Evolutionary conservation across 2,329 filamentous ascomycete species (phyloP), one percentile per base, ranked within the genome.

Genomic region (Fusarium humuli): DNA sequence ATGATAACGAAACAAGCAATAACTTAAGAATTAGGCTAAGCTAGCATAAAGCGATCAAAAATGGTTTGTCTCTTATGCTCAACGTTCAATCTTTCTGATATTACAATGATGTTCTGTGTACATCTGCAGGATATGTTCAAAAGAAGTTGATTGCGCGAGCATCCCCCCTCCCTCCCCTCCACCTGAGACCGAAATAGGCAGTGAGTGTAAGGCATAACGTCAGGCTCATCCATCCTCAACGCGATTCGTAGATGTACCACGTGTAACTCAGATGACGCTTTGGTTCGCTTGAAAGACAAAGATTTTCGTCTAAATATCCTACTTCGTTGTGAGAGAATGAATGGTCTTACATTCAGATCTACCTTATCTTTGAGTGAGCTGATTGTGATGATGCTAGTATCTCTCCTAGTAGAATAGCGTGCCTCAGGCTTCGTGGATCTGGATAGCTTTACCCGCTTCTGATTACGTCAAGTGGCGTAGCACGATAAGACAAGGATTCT

Each of bases 401-500:
- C 14, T 16, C 29, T 18, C 16, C 18, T 58, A n/a, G 22, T 18
- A 47, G 14, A 22, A 1, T 44, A 25, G 16, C 23, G 40, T 63
- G 63, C 65, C 65, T 67, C 50, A 67, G 65, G 63, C 63, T 37
- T 20, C 30, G 6, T 34, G 29, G 30, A 45, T 49, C n/a, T 49
- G 30, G 11, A 32, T n/a, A 53, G 34, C 34, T 53, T 45, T 61
- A 44, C 27, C 56, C 52, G 22, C 67, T 57, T 60, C 61, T 52
- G 20, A 61, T 71, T 70, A 61, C 61, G 61, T 74, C 71, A 66
- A 71, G 69, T 71, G 71, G 71, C 71, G 69, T 61, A 54, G 69
- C 60, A 71, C 56, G 47, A 61, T 46, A 27, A 54, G 34, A 42
- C 61, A 48, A 23, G 63, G 42, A 25, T 45, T 46, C 32, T 61